Conservation (phyloP, 2,329 filamentous ascomycete species). For the Penicillium hesseltinei region DNA sequence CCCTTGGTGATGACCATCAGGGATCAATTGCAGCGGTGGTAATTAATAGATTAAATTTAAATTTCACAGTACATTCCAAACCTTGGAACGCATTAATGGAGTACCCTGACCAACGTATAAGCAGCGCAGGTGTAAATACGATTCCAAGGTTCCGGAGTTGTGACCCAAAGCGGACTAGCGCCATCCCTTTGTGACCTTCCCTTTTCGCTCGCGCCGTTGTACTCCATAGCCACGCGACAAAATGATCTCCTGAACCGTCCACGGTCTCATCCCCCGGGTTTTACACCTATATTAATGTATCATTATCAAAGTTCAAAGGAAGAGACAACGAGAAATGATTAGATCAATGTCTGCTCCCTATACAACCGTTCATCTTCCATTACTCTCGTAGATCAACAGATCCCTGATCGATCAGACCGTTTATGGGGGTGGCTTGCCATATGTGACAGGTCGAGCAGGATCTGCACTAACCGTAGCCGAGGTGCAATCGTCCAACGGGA, state of each 20-base stretch:
- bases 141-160: slow-evolving; percentile 6
- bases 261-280: slow-evolving; percentile 4
- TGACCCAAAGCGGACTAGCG: slow-evolving; percentile 3
- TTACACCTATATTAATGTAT: not conserved
- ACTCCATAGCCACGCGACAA: slow-evolving; percentile 18
- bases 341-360: not conserved
- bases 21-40: not conserved
- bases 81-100: not conserved
- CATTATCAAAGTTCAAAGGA: not conserved
- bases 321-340: no score
- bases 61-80: not conserved
- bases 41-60: slow-evolving; percentile 3
- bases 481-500: slow-evolving; percentile 19
- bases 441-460: slow-evolving; percentile 35
- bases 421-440: slow-evolving; percentile 30
- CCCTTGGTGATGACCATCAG: not conserved
- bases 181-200: slow-evolving; percentile 22
- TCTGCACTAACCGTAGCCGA: slow-evolving; percentile 30
- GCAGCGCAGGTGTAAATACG: not conserved
- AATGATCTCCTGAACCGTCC: slow-evolving; percentile 13
- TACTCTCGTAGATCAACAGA: not conserved
- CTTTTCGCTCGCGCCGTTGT: slow-evolving; percentile 21
- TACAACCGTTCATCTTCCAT: not conserved
- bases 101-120: not conserved
- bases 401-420: slow-evolving; percentile 34